Evolutionary conservation across 208 protist species (phyloP).

Genomic region (Phytomonas francai): DNA sequence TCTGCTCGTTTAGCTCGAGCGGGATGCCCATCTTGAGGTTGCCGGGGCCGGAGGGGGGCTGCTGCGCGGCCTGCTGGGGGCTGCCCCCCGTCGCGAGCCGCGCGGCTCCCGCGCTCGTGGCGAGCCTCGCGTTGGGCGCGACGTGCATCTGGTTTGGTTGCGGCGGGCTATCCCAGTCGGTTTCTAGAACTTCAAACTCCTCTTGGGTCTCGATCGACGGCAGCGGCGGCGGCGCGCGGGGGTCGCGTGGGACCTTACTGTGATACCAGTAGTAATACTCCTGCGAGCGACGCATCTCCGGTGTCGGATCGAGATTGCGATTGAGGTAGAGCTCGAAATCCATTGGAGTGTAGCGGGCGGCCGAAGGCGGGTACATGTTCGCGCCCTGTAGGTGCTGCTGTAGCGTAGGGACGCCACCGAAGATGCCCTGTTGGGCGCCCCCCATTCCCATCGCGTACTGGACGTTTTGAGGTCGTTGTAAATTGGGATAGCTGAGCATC

Average conservation of each 20-base stretch:
- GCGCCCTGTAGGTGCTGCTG: conserved; percentile 17
- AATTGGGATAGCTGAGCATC: no score
- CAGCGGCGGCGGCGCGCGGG: conserved; percentile 57
- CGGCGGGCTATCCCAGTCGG: conserved; percentile 43
- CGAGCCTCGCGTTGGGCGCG: conserved; percentile 7
- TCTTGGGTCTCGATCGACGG: conserved; percentile 57
- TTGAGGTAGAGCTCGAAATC: conserved; percentile 83
- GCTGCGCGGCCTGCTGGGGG: conserved; percentile 10
- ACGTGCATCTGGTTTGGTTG: conserved; percentile 2
- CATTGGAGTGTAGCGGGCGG: conserved; percentile 63
- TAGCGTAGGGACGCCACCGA: conserved; percentile 9
- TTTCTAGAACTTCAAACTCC: conserved; percentile 44
- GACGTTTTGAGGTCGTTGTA: no score
- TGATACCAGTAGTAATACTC: conserved; percentile 87
- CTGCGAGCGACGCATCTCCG: conserved; percentile 74
- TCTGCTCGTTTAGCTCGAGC: conserved; percentile 65
- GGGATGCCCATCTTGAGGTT: conserved; percentile 13
- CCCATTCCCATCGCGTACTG: no score
- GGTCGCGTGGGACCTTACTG: conserved; percentile 58
- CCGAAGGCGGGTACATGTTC: conserved; percentile 16
- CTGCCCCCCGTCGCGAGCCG: conserved; percentile 5
- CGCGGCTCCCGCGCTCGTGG: background rate
- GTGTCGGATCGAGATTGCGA: conserved; percentile 58
- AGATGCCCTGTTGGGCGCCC: no score
- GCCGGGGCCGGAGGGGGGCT: background rate